Conservation (phyloP, 2,329 filamentous ascomycete genomes). For the Penicillium palitans region DNA sequence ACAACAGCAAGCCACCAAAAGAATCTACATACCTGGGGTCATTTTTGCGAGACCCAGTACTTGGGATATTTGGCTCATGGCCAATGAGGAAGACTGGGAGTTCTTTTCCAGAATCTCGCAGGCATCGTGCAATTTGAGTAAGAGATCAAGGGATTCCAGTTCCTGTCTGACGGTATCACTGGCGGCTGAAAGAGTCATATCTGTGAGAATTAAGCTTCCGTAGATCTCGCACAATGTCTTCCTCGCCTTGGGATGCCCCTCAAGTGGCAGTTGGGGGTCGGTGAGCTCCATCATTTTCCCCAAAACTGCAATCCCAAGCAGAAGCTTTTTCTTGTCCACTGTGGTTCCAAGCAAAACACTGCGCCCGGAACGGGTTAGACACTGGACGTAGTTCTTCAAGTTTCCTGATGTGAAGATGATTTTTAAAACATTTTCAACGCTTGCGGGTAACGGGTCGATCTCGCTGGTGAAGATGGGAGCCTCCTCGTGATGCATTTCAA, state of each 20-base stretch:
- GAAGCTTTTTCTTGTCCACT: background rate
- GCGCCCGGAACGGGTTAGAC: background rate
- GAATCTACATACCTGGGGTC: background rate
- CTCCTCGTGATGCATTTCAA: background rate
- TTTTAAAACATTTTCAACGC: background rate
- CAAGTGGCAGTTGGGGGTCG: background rate
- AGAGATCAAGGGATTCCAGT: background rate
- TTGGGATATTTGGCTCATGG: background rate
- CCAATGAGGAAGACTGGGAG: background rate
- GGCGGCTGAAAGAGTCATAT: background rate
- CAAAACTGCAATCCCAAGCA: background rate
- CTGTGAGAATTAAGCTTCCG: background rate
- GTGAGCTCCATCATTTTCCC: background rate
- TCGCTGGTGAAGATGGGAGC: background rate
- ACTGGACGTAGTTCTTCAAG: background rate
- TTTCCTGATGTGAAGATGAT: background rate
- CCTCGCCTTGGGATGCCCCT: background rate
- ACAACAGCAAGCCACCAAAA: background rate
- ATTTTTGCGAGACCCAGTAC: constrained; percentile 8
- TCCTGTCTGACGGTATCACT: background rate
- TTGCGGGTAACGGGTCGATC: background rate
- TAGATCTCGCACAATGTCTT: background rate
- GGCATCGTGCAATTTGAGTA: background rate
- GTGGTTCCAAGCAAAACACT: background rate
- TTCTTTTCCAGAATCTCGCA: background rate